Evolutionary conservation across 2,329 filamentous ascomycete species (phyloP), one percentile per base, ranked within the genome.

Genomic region (Phyllosticta capitalensis): DNA sequence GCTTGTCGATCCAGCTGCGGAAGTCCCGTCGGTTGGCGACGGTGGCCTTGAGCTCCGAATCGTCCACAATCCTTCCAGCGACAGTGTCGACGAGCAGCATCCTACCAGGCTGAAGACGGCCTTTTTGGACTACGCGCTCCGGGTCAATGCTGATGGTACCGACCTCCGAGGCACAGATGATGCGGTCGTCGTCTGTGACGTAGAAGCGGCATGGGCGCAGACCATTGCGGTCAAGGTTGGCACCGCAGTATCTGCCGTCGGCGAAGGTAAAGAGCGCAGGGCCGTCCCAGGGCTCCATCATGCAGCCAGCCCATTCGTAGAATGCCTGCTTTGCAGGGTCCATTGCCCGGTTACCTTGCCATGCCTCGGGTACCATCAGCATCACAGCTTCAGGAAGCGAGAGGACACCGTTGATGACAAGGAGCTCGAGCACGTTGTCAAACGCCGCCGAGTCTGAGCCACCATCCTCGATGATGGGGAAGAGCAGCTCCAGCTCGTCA

Each of bases 201-300:
- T 97, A 97, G 83, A 92, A 97, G 77, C 92, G 87, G 81, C 92
- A 97, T 68, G 92, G 92, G 67, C 92, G 86, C 57, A 97, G 83
- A 76, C 92, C 92, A 71, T 97, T 97, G 75, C 92, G 86, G 77
- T 97, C 92, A 22, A 97, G 82, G 74, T 96, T 97, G 65, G 92
- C 92, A 82, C 92, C 92, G 69, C 92, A 97, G 81, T 94, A 97
- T 63, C 92, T 87, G 63, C 92, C 92, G 73, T 97, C 92, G 26
- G 92, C 90, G 75, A 97, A 97, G 6, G 92, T 96, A 80, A 97
- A 97, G 30, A 97, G 84, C 59, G 92, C 92, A 33, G 92, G 92
- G 19, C 92, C 92, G 75, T 97, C 92, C 92, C 92, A 97, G 17
- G 92, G 92, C 79, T 97, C 92, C 92, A 97, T 97, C 80, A 95